Conservation (phyloP, 441 rosid genomes). For the Syzygium malaccense region DNA sequence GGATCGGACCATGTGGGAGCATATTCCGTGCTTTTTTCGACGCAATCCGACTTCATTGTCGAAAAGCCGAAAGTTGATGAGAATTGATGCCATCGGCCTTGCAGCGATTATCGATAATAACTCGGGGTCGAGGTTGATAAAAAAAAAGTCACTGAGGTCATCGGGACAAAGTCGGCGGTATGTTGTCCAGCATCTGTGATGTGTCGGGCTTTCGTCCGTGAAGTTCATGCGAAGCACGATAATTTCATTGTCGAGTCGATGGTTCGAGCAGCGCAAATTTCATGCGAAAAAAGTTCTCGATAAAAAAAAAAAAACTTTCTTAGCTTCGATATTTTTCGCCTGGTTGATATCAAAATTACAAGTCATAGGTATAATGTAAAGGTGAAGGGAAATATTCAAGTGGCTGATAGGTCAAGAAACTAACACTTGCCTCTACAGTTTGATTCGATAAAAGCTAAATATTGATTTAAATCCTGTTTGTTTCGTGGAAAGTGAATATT, state of each 20-base stretch:
- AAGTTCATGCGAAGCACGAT: not conserved
- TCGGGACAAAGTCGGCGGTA: accelerated
- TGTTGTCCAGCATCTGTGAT: not conserved
- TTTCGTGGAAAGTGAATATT: too few relatives aligned
- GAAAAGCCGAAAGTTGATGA: not conserved
- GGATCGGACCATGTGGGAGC: too few relatives aligned
- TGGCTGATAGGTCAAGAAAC: too few relatives aligned
- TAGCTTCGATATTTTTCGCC: not conserved
- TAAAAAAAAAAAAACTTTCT: not conserved
- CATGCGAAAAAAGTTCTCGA: not conserved
- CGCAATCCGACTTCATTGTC: not conserved
- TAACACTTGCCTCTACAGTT: not conserved
- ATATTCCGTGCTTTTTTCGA: too few relatives aligned
- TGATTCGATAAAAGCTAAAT: not conserved
- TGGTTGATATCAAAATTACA: not conserved
- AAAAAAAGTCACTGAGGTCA: accelerated
- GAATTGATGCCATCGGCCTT: not conserved
- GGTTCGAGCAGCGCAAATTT: not conserved
- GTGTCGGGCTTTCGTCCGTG: not conserved
- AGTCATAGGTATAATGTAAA: too few relatives aligned
- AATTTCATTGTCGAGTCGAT: not conserved
- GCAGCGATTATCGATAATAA: not conserved
- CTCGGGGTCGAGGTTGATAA: not conserved
- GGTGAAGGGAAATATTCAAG: too few relatives aligned
- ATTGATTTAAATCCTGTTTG: not conserved